Base-by-base conservation (phyloP, 177 flowering plant species). In the Vitis hybrid region DNA sequence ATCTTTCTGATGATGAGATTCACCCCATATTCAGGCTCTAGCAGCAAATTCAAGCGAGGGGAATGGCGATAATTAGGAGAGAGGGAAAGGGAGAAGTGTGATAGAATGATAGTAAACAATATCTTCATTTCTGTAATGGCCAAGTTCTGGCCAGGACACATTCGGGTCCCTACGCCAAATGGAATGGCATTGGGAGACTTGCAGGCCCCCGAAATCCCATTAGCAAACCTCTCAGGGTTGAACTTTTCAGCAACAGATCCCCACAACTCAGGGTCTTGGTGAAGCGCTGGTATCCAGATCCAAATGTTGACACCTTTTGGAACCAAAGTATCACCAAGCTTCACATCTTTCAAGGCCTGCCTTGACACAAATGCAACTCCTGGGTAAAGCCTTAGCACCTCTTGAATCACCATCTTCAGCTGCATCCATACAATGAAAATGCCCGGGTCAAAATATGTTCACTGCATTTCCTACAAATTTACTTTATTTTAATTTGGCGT, bases 1-100 rank as follows among this genome's bases (percentile, higher is more conserved):
- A 35, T 52, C 60, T 68, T 68, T 14, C 18, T 52, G 27, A 70
- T 30, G 14, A 70, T 46, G 49, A 70, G 66, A 16, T 61, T 30
- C 11, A 63, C 72, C n/a, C 72, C 72, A 56, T 70, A 66, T 61
- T 55, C 30, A 18, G 72, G 72, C 65, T 70, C 66, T 16, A 70
- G 60, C 50, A 70, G 65, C 67, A 70, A 21, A 16, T 59, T 58
- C 66, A 70, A 32, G 11, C 59, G 50, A 14, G 72, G 72, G 49
- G 72, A 57, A 59, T 70, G 72, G 9, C 12, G 21, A 55, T 70
- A 70, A 66, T 62, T 63, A 2, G 72, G 72, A 12, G 72, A 70
- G 6, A 70, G 15, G 11, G 60, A 46, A 7, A 70, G 30, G n/a
- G 32, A 30, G 13, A 70, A 70, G 14, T 55, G 58, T n/a, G 60